Evolutionary conservation across 495 filamentous ascomycete genomes (phyloP).

Genomic region (Letharia lupina): DNA sequence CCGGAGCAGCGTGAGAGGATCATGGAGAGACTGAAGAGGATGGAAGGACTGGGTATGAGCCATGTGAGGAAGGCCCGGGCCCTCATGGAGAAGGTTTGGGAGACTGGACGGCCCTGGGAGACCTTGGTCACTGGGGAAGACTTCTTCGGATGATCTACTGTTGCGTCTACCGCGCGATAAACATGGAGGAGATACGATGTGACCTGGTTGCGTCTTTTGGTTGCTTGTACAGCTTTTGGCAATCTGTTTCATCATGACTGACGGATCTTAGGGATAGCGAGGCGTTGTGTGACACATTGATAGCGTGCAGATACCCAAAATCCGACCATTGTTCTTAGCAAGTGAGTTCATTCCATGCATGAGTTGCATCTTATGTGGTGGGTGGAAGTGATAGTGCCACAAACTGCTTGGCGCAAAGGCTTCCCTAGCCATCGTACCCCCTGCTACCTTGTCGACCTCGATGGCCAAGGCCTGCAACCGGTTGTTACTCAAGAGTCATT

Average conservation of each 20-base stretch:
- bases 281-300: not conserved
- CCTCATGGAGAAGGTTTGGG: conserved; percentile 62
- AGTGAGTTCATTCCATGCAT: not conserved
- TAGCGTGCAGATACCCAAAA: not conserved
- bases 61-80: conserved; percentile 54
- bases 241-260: not conserved
- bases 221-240: not conserved
- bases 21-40: conserved; percentile 55
- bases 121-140: conserved; percentile 14
- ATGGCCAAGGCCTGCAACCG: not conserved
- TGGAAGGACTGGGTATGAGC: conserved; percentile 71
- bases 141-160: conserved; percentile 12
- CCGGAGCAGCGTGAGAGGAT: conserved; percentile 49
- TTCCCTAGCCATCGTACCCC: not conserved
- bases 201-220: not conserved
- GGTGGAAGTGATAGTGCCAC: not conserved
- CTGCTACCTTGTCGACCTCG: not conserved
- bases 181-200: not conserved
- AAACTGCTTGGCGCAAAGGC: not conserved
- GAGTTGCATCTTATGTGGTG: not conserved
- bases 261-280: not conserved
- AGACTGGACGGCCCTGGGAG: conserved; percentile 38
- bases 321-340: conserved; percentile 11
- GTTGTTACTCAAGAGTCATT: not conserved
- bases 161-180: not conserved